These are phyloP conservation scores for Brasenia schreberi DNA, from an alignment of 164 flowering plant species.

Conservation along the genomic window DNA sequence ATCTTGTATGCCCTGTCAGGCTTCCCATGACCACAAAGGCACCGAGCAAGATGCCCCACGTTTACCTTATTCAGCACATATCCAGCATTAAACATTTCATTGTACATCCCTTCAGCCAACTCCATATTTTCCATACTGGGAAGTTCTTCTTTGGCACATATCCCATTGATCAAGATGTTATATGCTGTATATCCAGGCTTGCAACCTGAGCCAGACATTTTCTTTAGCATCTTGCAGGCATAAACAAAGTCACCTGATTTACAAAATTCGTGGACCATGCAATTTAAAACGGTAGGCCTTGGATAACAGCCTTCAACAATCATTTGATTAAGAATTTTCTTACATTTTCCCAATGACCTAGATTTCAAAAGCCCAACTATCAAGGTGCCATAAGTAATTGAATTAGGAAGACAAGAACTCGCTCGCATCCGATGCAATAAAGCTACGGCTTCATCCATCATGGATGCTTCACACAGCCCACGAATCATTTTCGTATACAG, in stretches of 20 bases:
- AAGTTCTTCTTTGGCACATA: conserved; percentile 59
- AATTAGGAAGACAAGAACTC: conserved; percentile 70
- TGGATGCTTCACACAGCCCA: conserved; percentile 88
- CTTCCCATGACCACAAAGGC: conserved; percentile 72
- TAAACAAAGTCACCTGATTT: conserved; percentile 46
- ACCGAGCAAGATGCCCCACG: conserved; percentile 48
- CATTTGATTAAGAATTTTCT: conserved; percentile 82
- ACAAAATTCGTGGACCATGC: conserved; percentile 77
- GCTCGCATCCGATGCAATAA: conserved; percentile 63
- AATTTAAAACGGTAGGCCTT: conserved; percentile 45
- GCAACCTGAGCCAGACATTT: conserved; percentile 51
- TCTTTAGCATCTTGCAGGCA: conserved; percentile 71
- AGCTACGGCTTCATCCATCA: conserved; percentile 85
- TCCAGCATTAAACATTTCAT: conserved; percentile 62
- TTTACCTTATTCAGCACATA: conserved; percentile 63
- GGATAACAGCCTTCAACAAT: conserved; percentile 85
- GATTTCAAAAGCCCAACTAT: conserved; percentile 57
- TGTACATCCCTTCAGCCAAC: conserved; percentile 66
- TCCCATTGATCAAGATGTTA: conserved; percentile 74
- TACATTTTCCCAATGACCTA: conserved; percentile 66
- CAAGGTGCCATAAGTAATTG: conserved; percentile 56
- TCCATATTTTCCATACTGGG: conserved; percentile 41
- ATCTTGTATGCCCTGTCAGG: conserved; percentile 57
- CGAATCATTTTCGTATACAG: conserved; percentile 71
- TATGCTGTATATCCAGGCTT: conserved; percentile 73